Conservation (phyloP, 768 basidiomycete genomes). For the Auricularia heimuer region DNA sequence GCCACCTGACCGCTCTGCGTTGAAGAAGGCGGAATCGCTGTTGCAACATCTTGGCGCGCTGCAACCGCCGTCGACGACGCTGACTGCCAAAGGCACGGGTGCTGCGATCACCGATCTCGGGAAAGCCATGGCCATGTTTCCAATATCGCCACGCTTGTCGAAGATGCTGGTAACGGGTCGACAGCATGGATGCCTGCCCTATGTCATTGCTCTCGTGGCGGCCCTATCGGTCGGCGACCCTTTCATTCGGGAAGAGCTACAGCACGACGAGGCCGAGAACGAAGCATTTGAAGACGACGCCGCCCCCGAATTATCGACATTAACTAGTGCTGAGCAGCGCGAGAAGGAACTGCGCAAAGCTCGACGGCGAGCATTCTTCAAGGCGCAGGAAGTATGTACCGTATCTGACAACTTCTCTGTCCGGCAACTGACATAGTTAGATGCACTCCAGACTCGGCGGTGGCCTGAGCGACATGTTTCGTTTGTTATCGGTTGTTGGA, state of each 20-base stretch:
- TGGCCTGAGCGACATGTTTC: constrained; percentile 76
- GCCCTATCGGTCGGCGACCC: constrained; percentile 92
- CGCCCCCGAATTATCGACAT: constrained; percentile 27
- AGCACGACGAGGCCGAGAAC: constrained; percentile 29
- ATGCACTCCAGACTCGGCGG: constrained; percentile 71
- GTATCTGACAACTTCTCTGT: not conserved
- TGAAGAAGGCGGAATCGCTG: constrained; percentile 73
- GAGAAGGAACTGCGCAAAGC: constrained; percentile 49
- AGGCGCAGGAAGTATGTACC: constrained; percentile 59
- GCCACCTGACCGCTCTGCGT: constrained; percentile 67
- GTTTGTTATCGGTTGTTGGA: constrained; percentile 84
- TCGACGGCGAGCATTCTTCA: constrained; percentile 70
- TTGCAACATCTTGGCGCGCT: constrained; percentile 80
- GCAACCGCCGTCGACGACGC: constrained; percentile 25
- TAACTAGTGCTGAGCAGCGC: constrained; percentile 37
- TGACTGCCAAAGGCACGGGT: constrained; percentile 23
- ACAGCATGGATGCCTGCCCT: constrained; percentile 87
- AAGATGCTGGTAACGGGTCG: constrained; percentile 83
- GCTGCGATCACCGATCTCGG: constrained; percentile 82
- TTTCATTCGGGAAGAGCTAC: constrained; percentile 70
- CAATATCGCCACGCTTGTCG: constrained; percentile 88
- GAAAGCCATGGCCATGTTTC: constrained; percentile 87
- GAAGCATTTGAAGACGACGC: constrained; percentile 12
- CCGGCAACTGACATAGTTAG: constrained; percentile 28
- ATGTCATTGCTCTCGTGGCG: constrained; percentile 84